These are phyloP conservation scores for Heterobasidion irregulare DNA, from an alignment of 1,284 basidiomycete species.

Conservation along the genomic window DNA sequence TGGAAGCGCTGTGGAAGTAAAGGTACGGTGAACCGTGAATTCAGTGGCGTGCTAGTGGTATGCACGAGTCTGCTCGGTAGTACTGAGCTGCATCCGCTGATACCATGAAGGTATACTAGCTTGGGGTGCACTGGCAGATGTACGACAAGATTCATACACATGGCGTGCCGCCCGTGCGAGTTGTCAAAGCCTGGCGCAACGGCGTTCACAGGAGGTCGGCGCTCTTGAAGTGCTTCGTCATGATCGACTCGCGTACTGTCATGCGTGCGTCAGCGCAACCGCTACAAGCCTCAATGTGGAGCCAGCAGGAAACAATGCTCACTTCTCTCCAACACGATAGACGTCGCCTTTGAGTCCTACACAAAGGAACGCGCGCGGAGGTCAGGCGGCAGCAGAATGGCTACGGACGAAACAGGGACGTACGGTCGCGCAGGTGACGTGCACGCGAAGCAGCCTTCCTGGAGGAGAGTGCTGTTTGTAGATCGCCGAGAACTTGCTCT, in stretches of 20 bases:
- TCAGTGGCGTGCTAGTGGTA: too few relatives aligned
- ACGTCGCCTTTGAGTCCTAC: slow-evolving; percentile 42
- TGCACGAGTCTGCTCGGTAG: too few relatives aligned
- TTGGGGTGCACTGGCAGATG: too few relatives aligned
- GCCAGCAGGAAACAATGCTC: slow-evolving; percentile 13
- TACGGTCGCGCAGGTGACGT: slow-evolving; percentile 48
- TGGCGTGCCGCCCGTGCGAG: background rate
- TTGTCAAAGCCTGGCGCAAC: background rate
- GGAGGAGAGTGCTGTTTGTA: slow-evolving; percentile 40
- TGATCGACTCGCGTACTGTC: slow-evolving; percentile 34
- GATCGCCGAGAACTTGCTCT: slow-evolving; percentile 39
- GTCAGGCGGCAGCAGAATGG: background rate
- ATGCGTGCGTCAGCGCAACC: background rate
- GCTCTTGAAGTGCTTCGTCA: slow-evolving; percentile 12
- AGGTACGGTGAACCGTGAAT: too few relatives aligned
- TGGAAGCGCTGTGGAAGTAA: too few relatives aligned
- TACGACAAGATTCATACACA: background rate
- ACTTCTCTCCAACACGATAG: slow-evolving; percentile 38
- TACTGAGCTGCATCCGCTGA: too few relatives aligned
- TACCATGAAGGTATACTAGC: too few relatives aligned
- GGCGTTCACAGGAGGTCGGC: slow-evolving; percentile 11
- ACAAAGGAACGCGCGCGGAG: background rate
- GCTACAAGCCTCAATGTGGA: background rate
- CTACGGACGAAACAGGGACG: slow-evolving; percentile 15
- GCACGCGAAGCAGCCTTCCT: slow-evolving; percentile 37